Base-by-base conservation (phyloP, 2,329 filamentous ascomycete species). In the Sphaerostilbella broomeana region DNA sequence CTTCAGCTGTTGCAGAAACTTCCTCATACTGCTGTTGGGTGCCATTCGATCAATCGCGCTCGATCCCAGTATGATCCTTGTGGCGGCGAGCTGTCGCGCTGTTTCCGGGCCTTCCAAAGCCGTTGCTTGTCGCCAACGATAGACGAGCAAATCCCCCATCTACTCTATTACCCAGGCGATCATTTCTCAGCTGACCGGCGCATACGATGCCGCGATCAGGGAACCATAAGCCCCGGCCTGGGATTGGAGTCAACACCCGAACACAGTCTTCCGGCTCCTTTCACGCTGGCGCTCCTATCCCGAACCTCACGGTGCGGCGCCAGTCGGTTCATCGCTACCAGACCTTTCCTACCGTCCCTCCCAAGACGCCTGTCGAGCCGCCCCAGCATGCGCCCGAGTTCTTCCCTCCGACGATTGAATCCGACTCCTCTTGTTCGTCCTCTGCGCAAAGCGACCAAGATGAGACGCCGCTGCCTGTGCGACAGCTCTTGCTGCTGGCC, bases 401-500 rank as follows among this genome's bases (percentile, higher is more conserved):
- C 18, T 44, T 44, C 29, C 17, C 36, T 10, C 13, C 17, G 4
- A 26, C 47, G 16, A n/a, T 44, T 8, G 41, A 34, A 8, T 29
- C 30, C 44, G 31, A 43, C 15, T 51, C 50, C 15, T 53, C 52
- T 38, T n/a, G n/a, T n/a, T 55, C 56, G 16, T 47, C 47, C 3
- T 48, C 47, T 13, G 53, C 56, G 25, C 57, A 60, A 10, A 50
- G 56, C 29, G 63, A 64, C n/a, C 49, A 67, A 46, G 63, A 73
- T 48, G 73, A 77, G 48, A 86, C 86, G 2, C 89, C 90, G 0
- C 65, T 98, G 13, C 92, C 92, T 0, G 78, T 79, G 48, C 79
- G 73, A 50, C 92, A 97, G 67, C 81, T 98, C 45, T 73, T 80
- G 5, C 76, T 97, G 10, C 69, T 98, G 22, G 90, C 90, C 1